Evolutionary conservation across 345 rosid species (phyloP), one percentile per base, ranked within the genome.

Genomic region (Gossypioides kirkii): DNA sequence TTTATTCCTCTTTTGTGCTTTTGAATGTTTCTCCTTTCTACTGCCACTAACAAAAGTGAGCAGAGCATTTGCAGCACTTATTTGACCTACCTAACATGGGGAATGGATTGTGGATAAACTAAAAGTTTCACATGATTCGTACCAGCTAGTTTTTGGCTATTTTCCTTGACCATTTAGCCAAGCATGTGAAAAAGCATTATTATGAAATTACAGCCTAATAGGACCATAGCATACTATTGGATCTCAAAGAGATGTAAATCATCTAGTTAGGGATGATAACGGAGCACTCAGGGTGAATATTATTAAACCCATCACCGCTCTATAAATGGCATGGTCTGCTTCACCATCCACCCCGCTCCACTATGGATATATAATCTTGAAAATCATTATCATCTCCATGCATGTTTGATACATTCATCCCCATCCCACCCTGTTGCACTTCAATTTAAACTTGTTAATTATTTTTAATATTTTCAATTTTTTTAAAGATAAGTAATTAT

Each of bases 1-100:
- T 52, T 38, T 38, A 49, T 54, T 73, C 61, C 61, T 10, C 53
- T 26, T 64, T 54, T 70, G 46, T 18, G 55, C 63, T 76, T 74
- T 61, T 42, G 14, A 71, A 72, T 26, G 76, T 65, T 68, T 45
- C 25, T 25, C 42, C 17, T 49, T 49, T 3, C 26, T 22, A 4
- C 25, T 20, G 8, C 71, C 70, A 62, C 72, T 73, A 52, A 55
- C 56, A 58, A 71, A 82, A 74, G 78, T 50, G 72, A 60, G 6
- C 6, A 64, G 8, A 73, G 42, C 69, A 28, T 69, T 23, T 38
- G 67, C 52, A 56, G 1, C 43, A 3, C 61, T 41, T 54, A n/a
- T 61, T 78, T 80, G 77, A 71, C 70, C 77, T 72, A 49, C 64
- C 71, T 25, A 65, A 65, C 77, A 43, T 66, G 45, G 64, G 64